Percentiles rank a stretch among this genome's conserved stretches.
phyloP scores from a whole-genome alignment of 2,329 filamentous ascomycete species.

The Phyllosticta capitalensis region DNA sequence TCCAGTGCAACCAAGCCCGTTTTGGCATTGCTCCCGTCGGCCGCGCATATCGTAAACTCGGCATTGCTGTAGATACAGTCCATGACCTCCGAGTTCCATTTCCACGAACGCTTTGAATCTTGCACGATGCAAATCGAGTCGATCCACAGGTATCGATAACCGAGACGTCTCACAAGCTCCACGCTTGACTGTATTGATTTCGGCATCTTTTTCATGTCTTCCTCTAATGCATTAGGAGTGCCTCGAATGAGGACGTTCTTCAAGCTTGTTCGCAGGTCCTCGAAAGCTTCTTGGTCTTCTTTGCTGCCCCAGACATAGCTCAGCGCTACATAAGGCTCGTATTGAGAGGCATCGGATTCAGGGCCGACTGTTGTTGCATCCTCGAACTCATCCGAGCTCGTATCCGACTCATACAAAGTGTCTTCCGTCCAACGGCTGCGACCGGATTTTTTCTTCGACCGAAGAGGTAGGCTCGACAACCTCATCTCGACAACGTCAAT shows the following conservation, averaged over 20 bases:
- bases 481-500: constrained; percentile 8
- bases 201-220: neutral
- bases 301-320: constrained; percentile 6
- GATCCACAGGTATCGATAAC: constrained; percentile 11
- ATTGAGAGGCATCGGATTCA: neutral
- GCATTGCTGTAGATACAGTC: constrained; percentile 26
- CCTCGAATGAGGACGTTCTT: neutral
- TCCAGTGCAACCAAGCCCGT: constrained; percentile 13
- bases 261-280: neutral
- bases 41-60: constrained; percentile 27
- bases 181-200: neutral
- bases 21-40: constrained; percentile 16
- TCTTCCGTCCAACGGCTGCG: neutral
- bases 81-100: constrained; percentile 23
- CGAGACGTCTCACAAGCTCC: constrained; percentile 3
- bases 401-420: neutral
- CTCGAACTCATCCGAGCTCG: neutral
- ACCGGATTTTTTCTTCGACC: neutral
- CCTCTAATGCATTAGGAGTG: neutral
- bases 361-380: neutral
- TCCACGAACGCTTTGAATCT: constrained; percentile 15
- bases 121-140: constrained; percentile 9
- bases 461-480: constrained; percentile 1
- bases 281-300: neutral
- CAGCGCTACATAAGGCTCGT: neutral